Evolutionary conservation across 2,329 filamentous ascomycete species (phyloP).

Genomic region (Penicillium vulpinum): DNA sequence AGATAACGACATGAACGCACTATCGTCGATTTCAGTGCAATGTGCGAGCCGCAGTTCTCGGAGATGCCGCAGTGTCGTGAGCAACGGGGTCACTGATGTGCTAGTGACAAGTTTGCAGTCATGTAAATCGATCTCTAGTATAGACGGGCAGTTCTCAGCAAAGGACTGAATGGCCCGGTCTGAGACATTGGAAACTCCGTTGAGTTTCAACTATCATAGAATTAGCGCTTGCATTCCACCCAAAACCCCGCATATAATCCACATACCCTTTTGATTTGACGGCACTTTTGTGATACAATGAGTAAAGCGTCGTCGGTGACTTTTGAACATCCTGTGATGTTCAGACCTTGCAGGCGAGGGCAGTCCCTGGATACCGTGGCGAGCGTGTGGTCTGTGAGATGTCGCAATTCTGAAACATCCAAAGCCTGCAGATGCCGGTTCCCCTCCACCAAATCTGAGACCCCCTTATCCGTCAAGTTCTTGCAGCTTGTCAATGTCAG

Average conservation of each 20-base stretch:
- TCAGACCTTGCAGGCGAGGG: conserved; percentile 82
- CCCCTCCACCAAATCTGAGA: conserved; percentile 74
- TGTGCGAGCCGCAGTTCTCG: conserved; percentile 85
- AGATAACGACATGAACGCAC: conserved; percentile 81
- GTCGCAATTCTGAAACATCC: conserved; percentile 78
- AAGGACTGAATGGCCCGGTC: conserved; percentile 82
- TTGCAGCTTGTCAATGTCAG: conserved; percentile 89
- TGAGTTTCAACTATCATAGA: conserved; percentile 75
- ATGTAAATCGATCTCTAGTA: conserved; percentile 94
- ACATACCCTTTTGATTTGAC: conserved; percentile 79
- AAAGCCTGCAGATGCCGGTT: conserved; percentile 82
- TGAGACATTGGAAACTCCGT: conserved; percentile 82
- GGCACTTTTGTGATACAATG: conserved; percentile 76
- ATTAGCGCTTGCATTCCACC: not conserved
- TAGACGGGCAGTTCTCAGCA: conserved; percentile 82
- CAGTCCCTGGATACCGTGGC: conserved; percentile 77
- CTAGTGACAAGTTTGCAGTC: conserved; percentile 81
- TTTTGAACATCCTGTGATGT: conserved; percentile 81
- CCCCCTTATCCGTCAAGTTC: conserved; percentile 77
- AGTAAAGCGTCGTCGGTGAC: conserved; percentile 86
- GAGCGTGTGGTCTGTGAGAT: conserved; percentile 81
- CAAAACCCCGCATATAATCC: not conserved
- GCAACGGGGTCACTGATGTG: conserved; percentile 75
- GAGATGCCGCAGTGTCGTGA: conserved; percentile 76
- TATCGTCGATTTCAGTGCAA: conserved; percentile 80